phyloP scores from a whole-genome alignment of 768 basidiomycete species.

The Boletus subcaerulescens region DNA sequence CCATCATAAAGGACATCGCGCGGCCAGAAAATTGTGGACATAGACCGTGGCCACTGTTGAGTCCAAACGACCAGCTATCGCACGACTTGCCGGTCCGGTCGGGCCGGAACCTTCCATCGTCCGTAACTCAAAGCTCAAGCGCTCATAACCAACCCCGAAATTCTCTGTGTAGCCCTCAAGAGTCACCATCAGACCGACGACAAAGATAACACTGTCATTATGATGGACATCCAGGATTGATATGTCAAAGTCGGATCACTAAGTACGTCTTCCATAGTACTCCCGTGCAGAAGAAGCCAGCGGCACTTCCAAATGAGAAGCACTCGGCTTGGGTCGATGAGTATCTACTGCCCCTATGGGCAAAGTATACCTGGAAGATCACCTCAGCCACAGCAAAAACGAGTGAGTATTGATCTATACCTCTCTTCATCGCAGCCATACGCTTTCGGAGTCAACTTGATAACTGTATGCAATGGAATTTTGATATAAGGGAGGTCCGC shows the following conservation, averaged over 20 bases:
- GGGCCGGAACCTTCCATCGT: not conserved
- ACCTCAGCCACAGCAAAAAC: not conserved
- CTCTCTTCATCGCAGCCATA: constrained; percentile 99
- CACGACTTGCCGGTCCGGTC: constrained; percentile 1
- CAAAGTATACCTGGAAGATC: constrained; percentile 63
- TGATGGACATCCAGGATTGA: not conserved
- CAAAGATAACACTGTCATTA: too few species aligned
- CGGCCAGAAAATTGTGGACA: constrained; percentile 57
- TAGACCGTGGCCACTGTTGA: constrained; percentile 10
- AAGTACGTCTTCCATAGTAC: constrained; percentile 31
- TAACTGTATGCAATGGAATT: constrained; percentile 94
- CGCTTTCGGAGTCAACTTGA: constrained; percentile 96
- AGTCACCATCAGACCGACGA: too few species aligned
- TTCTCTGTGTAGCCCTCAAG: too few species aligned
- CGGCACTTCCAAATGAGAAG: constrained; percentile 19
- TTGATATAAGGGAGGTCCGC: constrained; percentile 97
- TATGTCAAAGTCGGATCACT: not conserved
- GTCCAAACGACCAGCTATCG: not conserved
- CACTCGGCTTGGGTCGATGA: constrained; percentile 61
- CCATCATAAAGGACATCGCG: constrained; percentile 44
- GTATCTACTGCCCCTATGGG: constrained; percentile 95
- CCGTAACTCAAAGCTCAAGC: not conserved
- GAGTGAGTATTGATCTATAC: constrained; percentile 35
- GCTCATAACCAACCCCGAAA: too few species aligned
- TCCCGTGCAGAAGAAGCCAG: constrained; percentile 30